Base-by-base conservation (phyloP, 345 rosid genomes). In the Ceriops tagal region DNA sequence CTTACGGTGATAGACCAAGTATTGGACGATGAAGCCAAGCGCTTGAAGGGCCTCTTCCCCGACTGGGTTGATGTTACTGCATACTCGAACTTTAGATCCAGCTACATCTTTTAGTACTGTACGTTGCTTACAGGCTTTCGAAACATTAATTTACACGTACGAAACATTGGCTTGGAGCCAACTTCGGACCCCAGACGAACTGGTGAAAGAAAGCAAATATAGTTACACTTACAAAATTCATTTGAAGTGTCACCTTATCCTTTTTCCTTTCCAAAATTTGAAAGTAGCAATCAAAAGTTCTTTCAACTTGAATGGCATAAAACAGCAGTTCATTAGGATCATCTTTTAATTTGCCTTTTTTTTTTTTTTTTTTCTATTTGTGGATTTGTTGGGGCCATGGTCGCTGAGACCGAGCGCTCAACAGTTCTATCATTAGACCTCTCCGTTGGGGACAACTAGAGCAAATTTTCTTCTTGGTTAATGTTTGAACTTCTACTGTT, bases 1-100 rank as follows among this genome's bases (percentile, higher is more conserved):
- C 74, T 92, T 31, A 86, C 87, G 21, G 99, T 96, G 70, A 68
- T 96, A 46, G 98, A 96, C 80, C 99, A 96, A 77, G 71, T 77
- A 70, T 63, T 90, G 80, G 86, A 73, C 6, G 86, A 81, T 43
- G 83, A 79, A 68, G 84, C 93, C 56, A 74, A 67, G 85, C 85
- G 72, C 70, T 67, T 95, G 77, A 95, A 86, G 77, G 35, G 79
- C 53, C 81, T 89, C 18, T 95, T 92, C 78, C 99, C 99, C 18
- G 75, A 80, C 57, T 95, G 98, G 99, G 83, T 83, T 5, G 99
- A 92, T 69, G 89, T 90, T 8, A 76, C 79, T 53, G 79, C 97
- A 22, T 86, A 82, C 78, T 82, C 96, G 32, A 83, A 92, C 78
- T 92, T 85, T 62, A 27, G 86, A 80, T 95, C 99, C 58, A 87